These are phyloP conservation scores for Pugionium cornutum DNA, from an alignment of 345 rosid species.

Conservation along the genomic window DNA sequence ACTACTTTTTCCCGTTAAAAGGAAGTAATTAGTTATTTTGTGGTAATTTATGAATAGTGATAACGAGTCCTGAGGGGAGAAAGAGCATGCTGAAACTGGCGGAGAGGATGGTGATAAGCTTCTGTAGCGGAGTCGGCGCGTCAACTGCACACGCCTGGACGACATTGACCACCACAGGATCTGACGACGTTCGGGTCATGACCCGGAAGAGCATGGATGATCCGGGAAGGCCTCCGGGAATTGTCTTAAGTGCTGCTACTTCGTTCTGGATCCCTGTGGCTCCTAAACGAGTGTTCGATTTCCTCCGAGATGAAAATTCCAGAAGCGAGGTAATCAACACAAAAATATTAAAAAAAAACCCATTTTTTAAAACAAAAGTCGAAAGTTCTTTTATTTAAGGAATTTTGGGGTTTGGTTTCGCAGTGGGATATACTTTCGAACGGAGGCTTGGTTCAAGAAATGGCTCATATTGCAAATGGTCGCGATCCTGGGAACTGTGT, in stretches of 20 bases:
- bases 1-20: background rate
- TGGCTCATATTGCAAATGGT: constrained; percentile 97
- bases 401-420: background rate
- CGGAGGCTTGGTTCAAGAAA: constrained; percentile 90
- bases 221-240: constrained; percentile 82
- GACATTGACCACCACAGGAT: constrained; percentile 68
- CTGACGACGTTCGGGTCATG: constrained; percentile 91
- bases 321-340: background rate
- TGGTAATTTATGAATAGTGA: constrained; percentile 46
- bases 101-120: constrained; percentile 93
- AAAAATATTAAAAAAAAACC: background rate
- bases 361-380: background rate
- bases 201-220: constrained; percentile 93
- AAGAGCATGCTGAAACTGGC: constrained; percentile 93
- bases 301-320: constrained; percentile 67
- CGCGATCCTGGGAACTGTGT: constrained; percentile 84
- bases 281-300: constrained; percentile 69
- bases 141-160: constrained; percentile 95
- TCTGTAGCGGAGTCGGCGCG: constrained; percentile 39
- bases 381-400: background rate
- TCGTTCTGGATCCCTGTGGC: constrained; percentile 91
- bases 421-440: constrained; percentile 99
- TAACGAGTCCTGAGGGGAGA: constrained; percentile 81
- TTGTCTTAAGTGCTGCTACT: constrained; percentile 54
- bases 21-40: background rate